Evolutionary conservation across 257 asterid species (phyloP), one percentile per base, ranked within the genome.

Genomic region (Hygrophila difformis): DNA sequence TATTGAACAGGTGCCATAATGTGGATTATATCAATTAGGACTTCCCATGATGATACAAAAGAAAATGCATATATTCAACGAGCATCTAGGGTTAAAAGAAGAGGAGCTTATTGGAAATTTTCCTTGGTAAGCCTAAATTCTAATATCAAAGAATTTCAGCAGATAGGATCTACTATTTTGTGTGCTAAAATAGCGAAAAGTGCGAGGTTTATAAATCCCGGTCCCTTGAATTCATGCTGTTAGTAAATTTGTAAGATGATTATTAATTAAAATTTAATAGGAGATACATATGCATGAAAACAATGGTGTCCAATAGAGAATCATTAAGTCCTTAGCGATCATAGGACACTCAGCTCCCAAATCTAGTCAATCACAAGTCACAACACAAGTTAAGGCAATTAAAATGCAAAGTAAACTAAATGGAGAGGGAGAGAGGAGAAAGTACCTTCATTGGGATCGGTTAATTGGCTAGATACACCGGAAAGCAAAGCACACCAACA

Each of bases 391-490:
- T 16, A 42, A 44, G 38, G 15, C n/a, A n/a, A 37, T 34, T 6
- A 37, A 15, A 15, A 6, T 11, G 20, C 37, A 14, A 16, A 17
- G 39, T 9, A 46, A 22, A 31, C 31, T 13, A 34, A 36, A 26
- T 36, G 38, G 20, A 50, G 39, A 21, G 21, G 21, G 26, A 49
- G 44, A 43, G 56, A 58, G 19, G 31, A 49, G 13, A 62, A 18
- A 18, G 51, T 33, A 88, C 97, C 95, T 78, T 88, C 97, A 43
- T 40, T 54, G 10, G 93, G 93, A 67, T 81, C 37, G 3, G 37
- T 33, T 33, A 4, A 9, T 33, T 33, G 37, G 12, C 37, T 2
- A 5, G 37, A 9, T 10, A 33, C 37, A 33, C 37, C 37, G 10
- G 37, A 33, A 33, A 33, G 37, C 8, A 33, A 33, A 9, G 10